Evolutionary conservation across 495 filamentous ascomycete species (phyloP).

Genomic region (Neurospora sp.): DNA sequence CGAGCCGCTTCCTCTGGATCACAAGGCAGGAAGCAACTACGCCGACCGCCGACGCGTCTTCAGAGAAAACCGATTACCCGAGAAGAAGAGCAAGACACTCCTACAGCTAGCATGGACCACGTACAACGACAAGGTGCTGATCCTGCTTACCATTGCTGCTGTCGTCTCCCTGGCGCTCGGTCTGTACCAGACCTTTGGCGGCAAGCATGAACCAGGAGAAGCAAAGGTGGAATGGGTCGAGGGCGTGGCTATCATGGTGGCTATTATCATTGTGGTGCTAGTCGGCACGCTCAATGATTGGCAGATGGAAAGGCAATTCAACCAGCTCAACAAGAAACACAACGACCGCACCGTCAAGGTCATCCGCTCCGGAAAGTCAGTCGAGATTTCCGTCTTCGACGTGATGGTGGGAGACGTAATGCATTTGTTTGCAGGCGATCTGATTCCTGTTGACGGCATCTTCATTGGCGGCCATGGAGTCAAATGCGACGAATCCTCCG

Average conservation of each 20-base stretch:
- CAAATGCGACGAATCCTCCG: slow-evolving; percentile 74
- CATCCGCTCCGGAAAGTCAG: slow-evolving; percentile 63
- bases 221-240: slow-evolving; percentile 68
- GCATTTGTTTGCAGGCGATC: slow-evolving; percentile 61
- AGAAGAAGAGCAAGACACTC: slow-evolving; percentile 63
- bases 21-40: slow-evolving; percentile 26
- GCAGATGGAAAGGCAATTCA: slow-evolving; percentile 76
- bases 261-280: slow-evolving; percentile 64
- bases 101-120: slow-evolving; percentile 70
- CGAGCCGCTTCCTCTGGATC: slow-evolving; percentile 1
- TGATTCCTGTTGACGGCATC: slow-evolving; percentile 68
- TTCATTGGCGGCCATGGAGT: slow-evolving; percentile 61
- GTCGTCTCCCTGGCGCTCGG: slow-evolving; percentile 62
- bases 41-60: slow-evolving; percentile 59
- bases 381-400: slow-evolving; percentile 61
- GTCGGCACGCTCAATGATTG: slow-evolving; percentile 70
- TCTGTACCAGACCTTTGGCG: slow-evolving; percentile 58
- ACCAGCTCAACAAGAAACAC: slow-evolving; percentile 67
- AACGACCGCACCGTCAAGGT: slow-evolving; percentile 73
- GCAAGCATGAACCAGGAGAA: slow-evolving; percentile 30
- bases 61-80: slow-evolving; percentile 60
- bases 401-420: slow-evolving; percentile 66
- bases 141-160: slow-evolving; percentile 61
- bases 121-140: slow-evolving; percentile 78
- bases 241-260: slow-evolving; percentile 67